Evolutionary conservation across 129 eudicot genomes (phyloP), one percentile per base, ranked within the genome.

Genomic region (Centella asiatica): DNA sequence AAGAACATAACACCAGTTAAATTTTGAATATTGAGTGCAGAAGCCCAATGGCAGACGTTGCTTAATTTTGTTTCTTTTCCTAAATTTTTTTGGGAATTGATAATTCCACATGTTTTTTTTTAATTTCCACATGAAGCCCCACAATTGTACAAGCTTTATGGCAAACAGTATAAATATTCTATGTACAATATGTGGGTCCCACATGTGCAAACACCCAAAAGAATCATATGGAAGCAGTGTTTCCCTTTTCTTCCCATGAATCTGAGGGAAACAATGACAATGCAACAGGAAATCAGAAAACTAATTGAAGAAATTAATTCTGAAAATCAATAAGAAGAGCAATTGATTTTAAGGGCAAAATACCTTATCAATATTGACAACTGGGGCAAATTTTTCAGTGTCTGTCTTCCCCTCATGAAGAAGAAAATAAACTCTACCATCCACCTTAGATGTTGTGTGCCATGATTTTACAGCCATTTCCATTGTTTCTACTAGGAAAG

Each of bases 331-430:
- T 17, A 9, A 60, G 34, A 46, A 47, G 23, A 57, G 28, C 32
- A 58, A 51, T 20, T 36, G 29, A 19, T 8, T 12, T 2, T 32
- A 22, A 69, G 49, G 62, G 57, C 40, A 28, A 6, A 65, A 55
- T 45, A 90, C 98, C 98, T 90, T 90, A 44, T 90, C 98, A 63
- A 90, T 78, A 70, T 90, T 90, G 65, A 90, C 98, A 74, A 55
- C 80, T 6, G 98, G 95, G 64, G 94, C 88, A 73, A 79, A 90
- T 76, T 87, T 90, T n/a, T 81, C 81, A 32, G 88, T 81, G 72
- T 90, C 83, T 29, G 98, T 84, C 72, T 84, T 90, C 49, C 81
- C 95, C 83, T 87, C 84, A 31, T 90, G 75, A 13, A 87, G 83
- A 67, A 87, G 76, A 67, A 81, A 90, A 75, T 84, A 62, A 67